A percentile compares a stretch with the other conserved stretches of the same genome.
Evolutionary conservation across 2,329 filamentous ascomycete species (phyloP).

Genomic region (Capronia epimyces): DNA sequence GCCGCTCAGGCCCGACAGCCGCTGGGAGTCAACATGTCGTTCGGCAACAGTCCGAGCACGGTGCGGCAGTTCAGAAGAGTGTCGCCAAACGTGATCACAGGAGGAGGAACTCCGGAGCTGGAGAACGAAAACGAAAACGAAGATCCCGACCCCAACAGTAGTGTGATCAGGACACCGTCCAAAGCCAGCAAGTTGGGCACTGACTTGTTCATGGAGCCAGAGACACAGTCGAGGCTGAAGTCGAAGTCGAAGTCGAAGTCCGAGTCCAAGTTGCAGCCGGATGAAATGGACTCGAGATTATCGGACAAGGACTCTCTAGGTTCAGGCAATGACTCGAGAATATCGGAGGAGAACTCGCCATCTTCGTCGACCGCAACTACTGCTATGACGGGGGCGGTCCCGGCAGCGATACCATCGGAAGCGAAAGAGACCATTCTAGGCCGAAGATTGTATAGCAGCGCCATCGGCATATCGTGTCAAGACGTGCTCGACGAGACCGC

Average conservation of each 20-base stretch:
- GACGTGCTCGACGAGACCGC: slow-evolving; percentile 79
- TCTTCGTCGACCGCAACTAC: slow-evolving; percentile 19
- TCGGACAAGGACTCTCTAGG: too few relatives aligned
- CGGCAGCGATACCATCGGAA: slow-evolving; percentile 13
- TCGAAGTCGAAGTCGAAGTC: background rate
- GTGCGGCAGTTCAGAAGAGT: slow-evolving; percentile 87
- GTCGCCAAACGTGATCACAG: slow-evolving; percentile 50
- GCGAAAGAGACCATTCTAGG: slow-evolving; percentile 81
- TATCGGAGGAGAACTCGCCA: slow-evolving; percentile 2
- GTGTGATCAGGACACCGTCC: slow-evolving; percentile 21
- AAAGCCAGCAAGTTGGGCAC: slow-evolving; percentile 15
- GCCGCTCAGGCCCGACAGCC: slow-evolving; percentile 60
- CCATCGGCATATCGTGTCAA: slow-evolving; percentile 74
- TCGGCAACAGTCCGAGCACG: slow-evolving; percentile 87
- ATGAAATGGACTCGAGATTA: too few relatives aligned
- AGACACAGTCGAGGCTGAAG: too few relatives aligned
- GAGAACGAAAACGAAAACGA: slow-evolving; percentile 19
- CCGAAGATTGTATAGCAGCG: slow-evolving; percentile 71
- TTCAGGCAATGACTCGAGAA: slow-evolving; percentile 1
- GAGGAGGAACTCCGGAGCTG: slow-evolving; percentile 37
- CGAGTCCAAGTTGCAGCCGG: too few relatives aligned
- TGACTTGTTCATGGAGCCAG: background rate
- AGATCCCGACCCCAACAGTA: slow-evolving; percentile 10
- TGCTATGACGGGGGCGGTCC: background rate
- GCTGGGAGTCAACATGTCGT: slow-evolving; percentile 82